Base-by-base conservation (phyloP, 1,139 yeast species). In the Suhomyces coccinellae region DNA sequence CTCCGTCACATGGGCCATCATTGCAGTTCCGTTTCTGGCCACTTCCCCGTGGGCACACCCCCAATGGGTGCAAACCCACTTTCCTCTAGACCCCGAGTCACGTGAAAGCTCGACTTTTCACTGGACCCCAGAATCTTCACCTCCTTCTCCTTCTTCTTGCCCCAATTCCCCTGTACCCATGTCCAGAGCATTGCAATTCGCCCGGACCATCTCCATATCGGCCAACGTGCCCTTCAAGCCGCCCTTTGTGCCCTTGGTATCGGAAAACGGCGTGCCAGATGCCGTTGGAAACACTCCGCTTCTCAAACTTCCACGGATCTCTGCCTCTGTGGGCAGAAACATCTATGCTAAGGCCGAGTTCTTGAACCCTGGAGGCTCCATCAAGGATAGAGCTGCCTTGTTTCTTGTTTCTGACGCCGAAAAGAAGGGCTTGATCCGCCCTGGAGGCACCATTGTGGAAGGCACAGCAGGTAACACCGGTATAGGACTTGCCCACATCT, bases 321-420 rank as follows among this genome's bases (percentile, higher is more conserved):
- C 89, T 14, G 69, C 73, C 30, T 77, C 77, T 52, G 66, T 83
- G 15, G 89, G 89, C 10, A 72, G 96, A 55, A 86, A 89, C 57
- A 82, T 89, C 54, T 88, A 81, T 61, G 97, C 88, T 42, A 89
- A 89, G 63, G 95, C 95, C 12, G 97, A 89, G 67, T 87, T 83
- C 69, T 86, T 87, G 85, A 89, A 90, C 66, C 97, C 97, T 2
- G 97, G 97, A 40, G 97, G 97, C 0, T 85, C 95, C 6, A 90
- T 90, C 49, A 89, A 89, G 62, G 97, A 89, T 63, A 77, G 97
- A 48, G 97, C 97, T 7, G 97, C 97, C 0, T 70, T 86, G 40
- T 88, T 73, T 58, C 76, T 90, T 46, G 73, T 89, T 47, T 77
- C 85, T 57, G 91, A 86, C 55, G 97, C 97, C 24, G 97, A 90